Evolutionary conservation across 2,329 filamentous ascomycete species (phyloP), one percentile per base, ranked within the genome.

Genomic region (Sarocladium strictum): DNA sequence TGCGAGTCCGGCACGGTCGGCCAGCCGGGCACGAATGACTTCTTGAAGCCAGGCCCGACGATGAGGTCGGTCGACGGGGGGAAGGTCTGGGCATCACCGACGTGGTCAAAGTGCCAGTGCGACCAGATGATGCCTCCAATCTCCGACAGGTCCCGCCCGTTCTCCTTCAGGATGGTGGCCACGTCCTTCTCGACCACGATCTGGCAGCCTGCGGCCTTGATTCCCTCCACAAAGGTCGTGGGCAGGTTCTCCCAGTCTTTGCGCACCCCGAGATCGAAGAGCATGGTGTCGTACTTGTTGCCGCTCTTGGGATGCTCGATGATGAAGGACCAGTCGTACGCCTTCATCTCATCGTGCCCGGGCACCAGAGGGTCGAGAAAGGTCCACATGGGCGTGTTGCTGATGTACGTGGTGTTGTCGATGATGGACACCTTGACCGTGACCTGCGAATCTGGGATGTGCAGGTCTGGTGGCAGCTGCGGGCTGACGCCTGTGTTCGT

Each of bases 241-340:
- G 53, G 38, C 2, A 32, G 21, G 21, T 54, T 32, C 2, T 32
- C 37, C 19, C n/a, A 10, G 53, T 54, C 40, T 17, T 49, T 54
- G 19, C 53, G 53, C 15, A 54, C 24, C 4, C 53, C 53, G 29
- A 54, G 43, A 29, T 54, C 53, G 43, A 54, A 54, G 17, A 54
- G n/a, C 2, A 54, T 14, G n/a, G 21, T 27, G 21, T 29, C 24
- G 21, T 26, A 26, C 24, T 50, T 49, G 14, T 33, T 17, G 43
- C 41, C 53, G 6, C 29, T 27, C 17, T 21, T n/a, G 24, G 19
- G 21, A 21, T 55, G 53, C 45, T 55, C 43, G 27, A 55, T 23
- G 6, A 55, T 19, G 45, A 55, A 55, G 11, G 27, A 15, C 27
- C 50, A 55, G 24, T 50, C 21, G 15, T 24, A 29, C 21, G 21